Base-by-base conservation (phyloP, 2,329 filamentous ascomycete species). In the Venturia effusa region DNA sequence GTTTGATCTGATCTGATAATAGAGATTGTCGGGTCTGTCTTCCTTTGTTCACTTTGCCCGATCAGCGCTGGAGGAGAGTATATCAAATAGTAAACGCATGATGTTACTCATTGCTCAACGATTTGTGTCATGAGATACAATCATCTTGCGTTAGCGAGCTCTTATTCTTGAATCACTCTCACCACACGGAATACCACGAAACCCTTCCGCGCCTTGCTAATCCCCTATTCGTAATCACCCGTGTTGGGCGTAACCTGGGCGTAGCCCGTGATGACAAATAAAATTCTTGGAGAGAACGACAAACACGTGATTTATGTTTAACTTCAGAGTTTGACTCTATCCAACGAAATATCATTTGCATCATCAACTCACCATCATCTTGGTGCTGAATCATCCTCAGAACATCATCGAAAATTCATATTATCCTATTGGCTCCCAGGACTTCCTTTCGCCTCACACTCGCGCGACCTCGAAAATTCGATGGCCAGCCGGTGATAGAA, bases 71-170 rank as follows among this genome's bases (percentile, higher is more conserved):
- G 27, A 57, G 51, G 51, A 34, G 51, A 34, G 51, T 57, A 34
- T 57, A n/a, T 34, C 27, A 34, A 57, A 32, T 57, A 57, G 51
- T 57, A 34, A 57, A 57, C n/a, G 30, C 51, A 57, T 57, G 51
- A 30, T 34, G 7, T 32, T 30, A 34, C 8, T 17, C 51, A 34
- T 57, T 57, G 4, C 34, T 34, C 51, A 34, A 57, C 27, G 1
- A 10, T 19, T 57, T 57, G 24, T 57, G 30, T 51, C 8, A 11
- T 45, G 19, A n/a, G n/a, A n/a, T 39, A 39, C 8, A 11, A 11
- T 8, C 10, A 39, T 39, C 15, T 39, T 39, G 37, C 4, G 2
- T 10, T 15, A 43, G 3, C 40, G 5, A 17, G n/a, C 17, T 43
- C 40, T 5, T 6, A 43, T 6, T 19, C n/a, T 3, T 43, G 15